These are phyloP conservation scores for Torulaspora indica DNA, from an alignment of 805 yeast genomes.

Conservation along the genomic window DNA sequence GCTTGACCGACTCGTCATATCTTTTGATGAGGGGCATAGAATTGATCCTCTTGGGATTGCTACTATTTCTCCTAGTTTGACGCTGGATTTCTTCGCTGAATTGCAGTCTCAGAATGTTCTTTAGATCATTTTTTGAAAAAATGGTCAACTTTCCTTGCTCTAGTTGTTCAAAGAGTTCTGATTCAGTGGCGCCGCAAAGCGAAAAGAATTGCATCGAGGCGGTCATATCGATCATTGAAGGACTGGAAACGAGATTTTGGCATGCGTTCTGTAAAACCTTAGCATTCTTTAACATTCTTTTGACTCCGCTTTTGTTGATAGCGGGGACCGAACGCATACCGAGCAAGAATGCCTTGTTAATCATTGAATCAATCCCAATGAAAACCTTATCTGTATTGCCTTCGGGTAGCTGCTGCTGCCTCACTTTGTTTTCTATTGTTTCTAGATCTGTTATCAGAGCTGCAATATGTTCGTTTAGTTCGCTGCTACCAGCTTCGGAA, in stretches of 20 bases:
- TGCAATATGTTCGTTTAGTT: constrained; percentile 29
- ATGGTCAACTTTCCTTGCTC: constrained; percentile 19
- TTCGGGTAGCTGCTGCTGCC: constrained; percentile 21
- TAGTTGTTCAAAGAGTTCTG: constrained; percentile 18
- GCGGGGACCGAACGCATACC: constrained; percentile 27
- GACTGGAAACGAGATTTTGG: constrained; percentile 24
- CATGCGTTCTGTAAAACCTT: constrained; percentile 32
- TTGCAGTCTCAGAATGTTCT: constrained; percentile 29
- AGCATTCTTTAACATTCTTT: constrained; percentile 31
- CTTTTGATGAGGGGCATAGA: constrained; percentile 29
- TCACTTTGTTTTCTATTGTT: constrained; percentile 28
- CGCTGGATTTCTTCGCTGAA: constrained; percentile 31
- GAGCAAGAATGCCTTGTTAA: constrained; percentile 22
- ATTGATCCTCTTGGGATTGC: constrained; percentile 14
- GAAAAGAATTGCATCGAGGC: constrained; percentile 23
- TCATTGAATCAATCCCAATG: constrained; percentile 26
- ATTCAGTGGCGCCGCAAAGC: constrained; percentile 25
- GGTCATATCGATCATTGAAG: constrained; percentile 25
- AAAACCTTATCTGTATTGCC: constrained; percentile 23
- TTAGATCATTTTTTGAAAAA: constrained; percentile 23
- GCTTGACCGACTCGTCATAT: constrained; percentile 27
- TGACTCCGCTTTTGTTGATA: constrained; percentile 31
- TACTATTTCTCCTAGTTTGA: constrained; percentile 21
- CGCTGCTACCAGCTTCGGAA: constrained; percentile 31
- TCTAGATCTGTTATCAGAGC: constrained; percentile 27